Evolutionary conservation across 495 filamentous ascomycete species (phyloP).

Genomic region (Penicillium canariense): DNA sequence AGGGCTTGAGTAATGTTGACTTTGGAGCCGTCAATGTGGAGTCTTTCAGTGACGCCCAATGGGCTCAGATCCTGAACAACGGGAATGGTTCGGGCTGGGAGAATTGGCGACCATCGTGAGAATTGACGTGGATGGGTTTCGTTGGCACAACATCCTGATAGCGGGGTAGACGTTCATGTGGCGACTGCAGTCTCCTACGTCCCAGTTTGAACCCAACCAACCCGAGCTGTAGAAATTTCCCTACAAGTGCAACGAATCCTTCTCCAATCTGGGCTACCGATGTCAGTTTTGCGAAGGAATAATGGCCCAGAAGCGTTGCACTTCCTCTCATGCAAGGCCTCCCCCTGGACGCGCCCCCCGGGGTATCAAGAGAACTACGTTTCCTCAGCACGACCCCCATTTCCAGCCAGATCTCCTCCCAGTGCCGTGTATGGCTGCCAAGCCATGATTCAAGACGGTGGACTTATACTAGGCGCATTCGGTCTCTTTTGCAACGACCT

Average conservation of each 20-base stretch:
- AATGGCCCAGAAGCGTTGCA: too few species aligned
- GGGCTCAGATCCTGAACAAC: slow-evolving; percentile 34
- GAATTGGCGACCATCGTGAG: slow-evolving; percentile 29
- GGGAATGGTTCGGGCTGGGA: slow-evolving; percentile 23
- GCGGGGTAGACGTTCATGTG: not conserved
- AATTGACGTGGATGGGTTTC: not conserved
- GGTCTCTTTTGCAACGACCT: slow-evolving; percentile 9
- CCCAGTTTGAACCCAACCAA: not conserved
- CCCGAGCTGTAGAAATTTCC: not conserved
- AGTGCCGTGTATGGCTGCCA: not conserved
- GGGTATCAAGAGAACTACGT: not conserved
- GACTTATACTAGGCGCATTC: not conserved
- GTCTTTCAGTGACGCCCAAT: slow-evolving; percentile 33
- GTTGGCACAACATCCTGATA: not conserved
- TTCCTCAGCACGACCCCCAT: not conserved
- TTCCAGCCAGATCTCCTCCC: not conserved
- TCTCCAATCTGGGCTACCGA: too few species aligned
- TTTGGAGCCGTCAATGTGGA: slow-evolving; percentile 24
- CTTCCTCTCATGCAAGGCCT: too few species aligned
- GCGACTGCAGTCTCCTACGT: not conserved
- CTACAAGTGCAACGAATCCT: too few species aligned
- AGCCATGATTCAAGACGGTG: not conserved
- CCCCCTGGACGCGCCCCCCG: too few species aligned
- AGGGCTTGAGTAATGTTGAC: slow-evolving; percentile 18
- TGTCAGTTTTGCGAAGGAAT: too few species aligned